Conservation (phyloP, 2,329 filamentous ascomycete species). For the Botrytis cinerea region DNA sequence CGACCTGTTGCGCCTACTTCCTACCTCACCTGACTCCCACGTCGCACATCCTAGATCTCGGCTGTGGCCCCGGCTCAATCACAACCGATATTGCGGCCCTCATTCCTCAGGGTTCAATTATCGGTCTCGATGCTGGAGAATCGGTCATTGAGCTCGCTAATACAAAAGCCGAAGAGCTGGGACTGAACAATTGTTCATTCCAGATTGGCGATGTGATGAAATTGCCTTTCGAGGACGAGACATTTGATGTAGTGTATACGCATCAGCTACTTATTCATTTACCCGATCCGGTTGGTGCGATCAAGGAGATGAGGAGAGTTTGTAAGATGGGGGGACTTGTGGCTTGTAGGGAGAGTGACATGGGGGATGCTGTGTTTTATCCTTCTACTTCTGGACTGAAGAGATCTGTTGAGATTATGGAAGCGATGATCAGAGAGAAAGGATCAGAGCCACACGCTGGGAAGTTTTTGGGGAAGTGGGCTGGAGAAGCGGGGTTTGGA, state of each 20-base stretch:
- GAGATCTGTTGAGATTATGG: not conserved
- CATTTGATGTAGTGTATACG: constrained; percentile 23
- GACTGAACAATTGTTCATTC: constrained; percentile 14
- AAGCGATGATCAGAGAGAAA: constrained; percentile 19
- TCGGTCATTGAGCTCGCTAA: not conserved
- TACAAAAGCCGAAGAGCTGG: not conserved
- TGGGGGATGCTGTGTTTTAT: constrained; percentile 15
- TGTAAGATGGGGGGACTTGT: constrained; percentile 19
- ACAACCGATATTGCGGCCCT: constrained; percentile 16
- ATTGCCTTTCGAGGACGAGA: constrained; percentile 15
- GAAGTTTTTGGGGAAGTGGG: constrained; percentile 16
- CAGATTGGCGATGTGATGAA: constrained; percentile 21
- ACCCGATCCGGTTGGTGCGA: not conserved
- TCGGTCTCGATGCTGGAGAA: constrained; percentile 10
- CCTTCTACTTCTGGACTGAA: not conserved
- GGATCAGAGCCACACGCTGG: constrained; percentile 12
- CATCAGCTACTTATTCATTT: constrained; percentile 23
- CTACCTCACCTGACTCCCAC: constrained; percentile 11
- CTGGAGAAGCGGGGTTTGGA: constrained; percentile 13
- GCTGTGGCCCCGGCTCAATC: constrained; percentile 22
- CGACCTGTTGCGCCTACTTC: constrained; percentile 21
- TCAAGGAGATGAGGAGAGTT: constrained; percentile 21
- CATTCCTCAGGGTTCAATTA: constrained; percentile 5
- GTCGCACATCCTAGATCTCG: constrained; percentile 12
- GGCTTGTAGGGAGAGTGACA: constrained; percentile 20